phyloP scores from a whole-genome alignment of 495 filamentous ascomycete genomes.

The Penicillium nucicola region DNA sequence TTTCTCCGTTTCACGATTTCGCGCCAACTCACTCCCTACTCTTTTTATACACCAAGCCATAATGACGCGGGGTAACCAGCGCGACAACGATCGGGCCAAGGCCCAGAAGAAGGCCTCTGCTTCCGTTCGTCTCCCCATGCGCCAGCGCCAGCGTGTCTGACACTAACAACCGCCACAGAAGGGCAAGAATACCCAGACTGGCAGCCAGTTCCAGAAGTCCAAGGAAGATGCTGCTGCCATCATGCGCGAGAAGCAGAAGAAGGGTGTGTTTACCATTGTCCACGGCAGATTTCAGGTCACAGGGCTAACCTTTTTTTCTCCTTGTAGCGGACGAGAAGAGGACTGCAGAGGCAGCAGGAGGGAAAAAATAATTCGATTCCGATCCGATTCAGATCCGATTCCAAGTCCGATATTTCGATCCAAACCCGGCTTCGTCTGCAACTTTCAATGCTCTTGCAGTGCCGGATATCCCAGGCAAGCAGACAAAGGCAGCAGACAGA shows the following conservation, averaged over 20 bases:
- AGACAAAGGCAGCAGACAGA: no score
- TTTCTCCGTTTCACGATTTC: conserved; percentile 1
- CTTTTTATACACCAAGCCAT: background rate
- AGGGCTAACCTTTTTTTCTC: background rate
- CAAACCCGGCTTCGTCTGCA: background rate
- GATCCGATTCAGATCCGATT: background rate
- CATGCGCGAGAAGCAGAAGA: conserved; percentile 88
- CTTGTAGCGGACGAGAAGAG: conserved; percentile 31
- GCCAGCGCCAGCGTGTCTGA: background rate
- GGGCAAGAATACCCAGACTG: conserved; percentile 53
- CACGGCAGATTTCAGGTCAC: no score
- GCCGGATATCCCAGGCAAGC: background rate
- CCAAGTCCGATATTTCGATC: background rate
- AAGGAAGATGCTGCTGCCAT: conserved; percentile 77
- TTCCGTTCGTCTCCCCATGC: conserved; percentile 26
- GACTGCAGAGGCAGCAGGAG: conserved; percentile 20
- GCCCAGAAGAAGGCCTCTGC: conserved; percentile 61
- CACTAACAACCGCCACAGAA: conserved; percentile 52
- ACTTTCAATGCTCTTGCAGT: background rate
- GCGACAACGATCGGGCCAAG: conserved; percentile 84
- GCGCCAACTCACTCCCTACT: background rate
- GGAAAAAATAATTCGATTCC: conserved; percentile 18
- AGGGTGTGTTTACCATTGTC: conserved; percentile 51
- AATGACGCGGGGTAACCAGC: conserved; percentile 93
- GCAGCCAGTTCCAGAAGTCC: conserved; percentile 64